Evolutionary conservation across 441 rosid species (phyloP).

Genomic region (Pelargonium australe): DNA sequence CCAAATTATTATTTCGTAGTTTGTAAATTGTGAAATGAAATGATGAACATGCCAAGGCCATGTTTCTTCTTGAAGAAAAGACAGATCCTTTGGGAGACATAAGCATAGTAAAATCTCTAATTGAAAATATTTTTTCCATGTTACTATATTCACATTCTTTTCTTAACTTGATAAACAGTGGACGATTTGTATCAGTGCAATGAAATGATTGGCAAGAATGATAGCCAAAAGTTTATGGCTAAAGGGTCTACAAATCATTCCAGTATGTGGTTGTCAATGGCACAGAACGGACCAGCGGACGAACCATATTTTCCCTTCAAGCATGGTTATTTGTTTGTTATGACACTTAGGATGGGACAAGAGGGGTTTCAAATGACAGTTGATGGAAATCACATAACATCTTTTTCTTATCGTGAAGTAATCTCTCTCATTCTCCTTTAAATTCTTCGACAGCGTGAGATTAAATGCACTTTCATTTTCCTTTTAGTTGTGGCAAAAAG

Average conservation of each 20-base stretch:
- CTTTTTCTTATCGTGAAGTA: slow-evolving; percentile 57
- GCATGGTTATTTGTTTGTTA: slow-evolving; percentile 65
- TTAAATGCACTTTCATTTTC: background rate
- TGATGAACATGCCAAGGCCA: too few relatives aligned
- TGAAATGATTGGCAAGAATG: slow-evolving; percentile 30
- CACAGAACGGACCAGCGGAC: slow-evolving; percentile 18
- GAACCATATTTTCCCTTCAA: slow-evolving; percentile 40
- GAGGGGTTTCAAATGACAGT: slow-evolving; percentile 87
- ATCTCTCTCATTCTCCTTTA: slow-evolving; percentile 8
- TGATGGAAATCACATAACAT: slow-evolving; percentile 75
- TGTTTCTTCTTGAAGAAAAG: too few relatives aligned
- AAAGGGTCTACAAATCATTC: slow-evolving; percentile 16
- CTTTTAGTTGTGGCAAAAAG: background rate
- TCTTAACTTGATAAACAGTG: slow-evolving; percentile 20
- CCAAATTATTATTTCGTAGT: too few relatives aligned
- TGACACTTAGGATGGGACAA: slow-evolving; percentile 70
- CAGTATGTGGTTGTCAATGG: slow-evolving; percentile 13
- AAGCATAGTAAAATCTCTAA: background rate
- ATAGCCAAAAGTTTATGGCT: slow-evolving; percentile 6
- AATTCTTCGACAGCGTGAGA: background rate
- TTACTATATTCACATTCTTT: background rate
- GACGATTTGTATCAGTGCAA: slow-evolving; percentile 35
- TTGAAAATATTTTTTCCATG: background rate
- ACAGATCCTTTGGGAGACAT: background rate
- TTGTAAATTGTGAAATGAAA: too few relatives aligned